These are phyloP conservation scores for Penicillium sp. DNA, from an alignment of 2,329 filamentous ascomycete genomes.

Conservation along the genomic window DNA sequence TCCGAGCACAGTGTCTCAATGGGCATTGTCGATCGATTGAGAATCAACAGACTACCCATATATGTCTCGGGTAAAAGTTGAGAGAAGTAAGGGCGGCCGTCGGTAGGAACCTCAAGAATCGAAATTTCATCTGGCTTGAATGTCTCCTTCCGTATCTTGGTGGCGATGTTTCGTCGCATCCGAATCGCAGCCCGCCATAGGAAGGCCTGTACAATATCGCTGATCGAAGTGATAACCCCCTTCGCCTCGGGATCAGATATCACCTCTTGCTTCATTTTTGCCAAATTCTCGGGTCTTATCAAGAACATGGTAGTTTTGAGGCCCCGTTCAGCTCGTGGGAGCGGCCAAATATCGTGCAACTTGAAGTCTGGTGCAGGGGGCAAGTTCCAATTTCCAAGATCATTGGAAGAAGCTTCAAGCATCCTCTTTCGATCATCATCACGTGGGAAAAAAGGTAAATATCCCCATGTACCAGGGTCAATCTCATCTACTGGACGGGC, in stretches of 20 bases:
- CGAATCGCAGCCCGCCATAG: conserved; percentile 7
- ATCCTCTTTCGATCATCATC: conserved; percentile 2
- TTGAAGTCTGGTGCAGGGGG: conserved; percentile 4
- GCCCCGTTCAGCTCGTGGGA: conserved; percentile 8
- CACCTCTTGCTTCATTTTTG: conserved; percentile 14
- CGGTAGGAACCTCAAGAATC: conserved; percentile 9
- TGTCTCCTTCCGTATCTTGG: not conserved
- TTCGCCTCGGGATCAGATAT: conserved; percentile 7
- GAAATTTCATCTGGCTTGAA: conserved; percentile 6
- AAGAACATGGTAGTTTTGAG: conserved; percentile 7
- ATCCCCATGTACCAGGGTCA: conserved; percentile 12
- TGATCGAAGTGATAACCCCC: conserved; percentile 7
- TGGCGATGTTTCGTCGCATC: conserved; percentile 1
- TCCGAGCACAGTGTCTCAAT: conserved; percentile 11
- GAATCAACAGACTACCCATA: conserved; percentile 11
- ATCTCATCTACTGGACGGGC: conserved; percentile 7
- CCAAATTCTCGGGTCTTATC: conserved; percentile 1
- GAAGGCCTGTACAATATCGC: conserved; percentile 9
- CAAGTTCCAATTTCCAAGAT: not conserved
- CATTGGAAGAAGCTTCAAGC: not conserved
- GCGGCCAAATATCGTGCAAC: conserved; percentile 8
- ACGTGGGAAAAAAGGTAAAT: conserved; percentile 7
- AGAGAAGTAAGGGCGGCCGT: conserved; percentile 9
- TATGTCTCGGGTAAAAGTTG: conserved; percentile 5
- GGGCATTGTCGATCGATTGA: conserved; percentile 11